A percentile compares a stretch with the other conserved stretches of the same genome.
These are phyloP conservation scores for Aspergillus piperis DNA, from an alignment of 2,329 filamentous ascomycete species.

Conservation along the genomic window DNA sequence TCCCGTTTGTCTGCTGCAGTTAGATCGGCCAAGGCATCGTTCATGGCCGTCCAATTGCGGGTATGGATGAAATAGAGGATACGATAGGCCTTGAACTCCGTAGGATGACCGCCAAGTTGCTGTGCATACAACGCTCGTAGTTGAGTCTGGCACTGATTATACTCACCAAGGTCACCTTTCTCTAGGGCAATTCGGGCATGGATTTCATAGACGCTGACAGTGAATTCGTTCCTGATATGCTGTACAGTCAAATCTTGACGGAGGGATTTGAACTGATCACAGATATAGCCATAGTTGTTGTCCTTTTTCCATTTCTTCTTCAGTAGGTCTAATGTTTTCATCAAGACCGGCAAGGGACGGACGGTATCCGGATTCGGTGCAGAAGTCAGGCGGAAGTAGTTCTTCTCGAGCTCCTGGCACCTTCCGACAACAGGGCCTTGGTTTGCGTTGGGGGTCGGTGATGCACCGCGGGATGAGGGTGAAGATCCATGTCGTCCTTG, in stretches of 20 bases:
- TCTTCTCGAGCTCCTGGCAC: constrained; percentile 83
- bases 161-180: constrained; percentile 99
- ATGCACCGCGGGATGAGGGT: constrained; percentile 47
- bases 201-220: constrained; percentile 93
- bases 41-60: constrained; percentile 96
- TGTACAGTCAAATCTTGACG: constrained; percentile 98
- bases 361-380: constrained; percentile 86
- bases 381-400: constrained; percentile 88
- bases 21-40: constrained; percentile 98
- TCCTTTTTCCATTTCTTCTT: constrained; percentile 95
- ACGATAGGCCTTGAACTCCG: constrained; percentile 98
- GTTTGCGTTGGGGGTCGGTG: constrained; percentile 48
- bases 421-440: constrained; percentile 79
- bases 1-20: constrained; percentile 93
- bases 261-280: constrained; percentile 98
- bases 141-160: constrained; percentile 99
- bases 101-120: constrained; percentile 82
- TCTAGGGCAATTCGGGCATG: constrained; percentile 97
- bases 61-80: constrained; percentile 99
- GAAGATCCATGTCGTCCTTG: constrained; percentile 45
- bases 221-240: constrained; percentile 95
- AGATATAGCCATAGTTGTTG: constrained; percentile 94
- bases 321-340: constrained; percentile 80
- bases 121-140: constrained; percentile 86
- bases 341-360: constrained; percentile 76